Base-by-base conservation (phyloP, 73 alveolate species). In the Effrenium voratum region DNA sequence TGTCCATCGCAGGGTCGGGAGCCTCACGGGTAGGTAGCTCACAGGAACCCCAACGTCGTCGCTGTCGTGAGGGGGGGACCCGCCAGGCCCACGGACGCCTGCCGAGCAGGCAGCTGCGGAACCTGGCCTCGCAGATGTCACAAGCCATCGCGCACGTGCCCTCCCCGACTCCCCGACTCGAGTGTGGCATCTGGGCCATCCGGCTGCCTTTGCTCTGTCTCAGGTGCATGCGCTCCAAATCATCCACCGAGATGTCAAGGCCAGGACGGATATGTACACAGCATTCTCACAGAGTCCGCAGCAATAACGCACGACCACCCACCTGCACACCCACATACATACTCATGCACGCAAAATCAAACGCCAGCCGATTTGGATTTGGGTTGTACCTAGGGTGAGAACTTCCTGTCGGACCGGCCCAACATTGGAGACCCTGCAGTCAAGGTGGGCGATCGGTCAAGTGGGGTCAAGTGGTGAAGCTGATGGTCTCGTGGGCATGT, bases 201-300 rank as follows among this genome's bases (percentile, higher is more conserved):
- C 30, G 73, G 73, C 73, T 5, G 73, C 73, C 34, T 60, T 36
- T 4, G 75, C 40, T 10, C 68, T 19, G 12, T 22, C 28, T 28
- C 94, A 90, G 97, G 97, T 90, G 41, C 97, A 90, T 76, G 41
- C 77, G 76, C 97, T 90, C 28, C 68, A 75, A 22, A 90, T 90
- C 50, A 90, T 90, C 28, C 97, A 90, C 59, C 49, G 97, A 57
- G 97, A 90, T 50, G 97, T 90, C 73, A 90, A 90, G 97, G 97
- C 13, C 38, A 15, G 36, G 50, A 8, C n/a, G 24, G 26, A 26
- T 38, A 13, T 32, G 38, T 0, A 19, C 36, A 52, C n/a, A n/a
- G n/a, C n/a, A 52, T 5, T 30, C n/a, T 24, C 79, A 66, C 28
- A 24, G 43, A 66, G 46, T 32, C 44, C 22, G 3, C 80, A n/a